Evolutionary conservation across 768 basidiomycete species (phyloP).

Genomic region (Mycena alexandri): DNA sequence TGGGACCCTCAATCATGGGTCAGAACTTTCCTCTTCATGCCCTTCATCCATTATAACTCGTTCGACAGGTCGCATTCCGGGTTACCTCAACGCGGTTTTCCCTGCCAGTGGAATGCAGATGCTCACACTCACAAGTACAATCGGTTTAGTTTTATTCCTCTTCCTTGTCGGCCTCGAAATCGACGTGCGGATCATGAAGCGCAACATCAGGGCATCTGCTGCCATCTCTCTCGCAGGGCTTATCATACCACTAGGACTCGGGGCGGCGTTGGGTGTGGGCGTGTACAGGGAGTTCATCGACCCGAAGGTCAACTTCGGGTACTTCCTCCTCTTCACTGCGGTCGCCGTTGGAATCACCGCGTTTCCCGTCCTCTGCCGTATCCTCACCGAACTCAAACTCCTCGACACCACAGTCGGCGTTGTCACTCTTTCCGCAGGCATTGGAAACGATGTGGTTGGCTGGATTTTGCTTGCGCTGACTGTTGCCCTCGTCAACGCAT

Average conservation of each 20-base stretch:
- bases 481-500: conserved; percentile 87
- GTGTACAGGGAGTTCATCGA: conserved; percentile 79
- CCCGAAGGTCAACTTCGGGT: conserved; percentile 72
- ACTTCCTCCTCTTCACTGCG: conserved; percentile 88
- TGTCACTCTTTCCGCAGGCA: conserved; percentile 85
- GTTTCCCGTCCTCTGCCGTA: conserved; percentile 87
- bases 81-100: conserved; percentile 75
- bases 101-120: conserved; percentile 63
- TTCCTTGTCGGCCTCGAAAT: conserved; percentile 91
- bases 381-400: conserved; percentile 85
- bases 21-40: no score
- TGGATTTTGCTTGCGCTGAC: conserved; percentile 89
- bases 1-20: conserved; percentile 82
- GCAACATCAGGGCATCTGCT: conserved; percentile 70
- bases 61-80: conserved; percentile 69
- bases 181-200: conserved; percentile 75
- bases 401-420: conserved; percentile 89
- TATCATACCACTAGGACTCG: conserved; percentile 82
- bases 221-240: conserved; percentile 78
- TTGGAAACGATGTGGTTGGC: conserved; percentile 82
- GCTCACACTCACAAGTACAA: conserved; percentile 79
- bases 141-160: conserved; percentile 83
- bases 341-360: conserved; percentile 87
- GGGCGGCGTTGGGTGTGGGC: conserved; percentile 80
- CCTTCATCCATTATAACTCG: no score